Percentiles rank a stretch among this genome's conserved stretches.
These are phyloP conservation scores for Cenchrus purpureus DNA, from an alignment of 176 grass and related monocot species.

Conservation along the genomic window DNA sequence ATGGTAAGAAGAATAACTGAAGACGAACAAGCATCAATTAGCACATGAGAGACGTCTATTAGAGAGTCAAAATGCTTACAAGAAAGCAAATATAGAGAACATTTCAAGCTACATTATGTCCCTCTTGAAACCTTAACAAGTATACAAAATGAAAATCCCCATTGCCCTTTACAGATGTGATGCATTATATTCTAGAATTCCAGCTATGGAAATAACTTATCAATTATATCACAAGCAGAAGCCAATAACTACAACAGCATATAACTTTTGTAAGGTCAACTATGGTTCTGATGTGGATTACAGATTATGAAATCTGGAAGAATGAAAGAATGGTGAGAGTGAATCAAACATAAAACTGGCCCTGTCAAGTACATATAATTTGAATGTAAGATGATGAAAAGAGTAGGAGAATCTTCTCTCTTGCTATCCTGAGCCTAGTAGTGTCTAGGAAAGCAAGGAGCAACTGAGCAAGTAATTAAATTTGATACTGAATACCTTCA, in stretches of 20 bases:
- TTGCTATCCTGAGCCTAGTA: neutral
- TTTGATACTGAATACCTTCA: constrained; percentile 67
- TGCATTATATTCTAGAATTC: neutral
- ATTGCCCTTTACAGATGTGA: neutral
- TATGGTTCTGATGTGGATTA: neutral
- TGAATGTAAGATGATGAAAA: constrained; percentile 8
- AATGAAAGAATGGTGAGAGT: neutral
- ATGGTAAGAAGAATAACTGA: constrained; percentile 7
- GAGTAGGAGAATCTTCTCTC: neutral
- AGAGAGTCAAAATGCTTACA: neutral
- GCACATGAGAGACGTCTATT: neutral
- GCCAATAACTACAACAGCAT: constrained; percentile 13
- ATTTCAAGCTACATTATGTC: neutral
- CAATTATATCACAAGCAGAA: neutral
- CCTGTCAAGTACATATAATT: neutral
- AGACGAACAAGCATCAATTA: constrained; percentile 13
- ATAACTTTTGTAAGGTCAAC: constrained; percentile 15
- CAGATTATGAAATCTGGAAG: neutral
- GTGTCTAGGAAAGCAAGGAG: neutral
- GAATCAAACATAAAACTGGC: constrained; percentile 8
- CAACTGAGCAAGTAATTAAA: neutral
- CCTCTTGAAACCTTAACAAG: neutral
- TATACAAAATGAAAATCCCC: constrained; percentile 7
- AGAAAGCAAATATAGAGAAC: neutral
- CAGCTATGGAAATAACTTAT: neutral